phyloP scores from a whole-genome alignment of 164 flowering plant species.

The Vitis labrusca region DNA sequence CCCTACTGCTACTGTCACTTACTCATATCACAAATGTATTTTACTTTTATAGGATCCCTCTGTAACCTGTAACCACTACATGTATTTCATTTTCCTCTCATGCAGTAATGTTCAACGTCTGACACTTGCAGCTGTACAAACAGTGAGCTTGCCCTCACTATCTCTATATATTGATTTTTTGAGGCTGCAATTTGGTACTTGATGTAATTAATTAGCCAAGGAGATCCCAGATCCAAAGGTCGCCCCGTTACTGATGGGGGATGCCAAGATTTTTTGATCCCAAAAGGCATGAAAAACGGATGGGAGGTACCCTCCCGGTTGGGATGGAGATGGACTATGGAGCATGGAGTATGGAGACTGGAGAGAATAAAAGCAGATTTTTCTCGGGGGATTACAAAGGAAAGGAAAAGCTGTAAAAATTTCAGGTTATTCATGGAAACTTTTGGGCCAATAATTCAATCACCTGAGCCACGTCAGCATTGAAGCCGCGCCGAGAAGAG shows the following conservation, averaged over 20 bases:
- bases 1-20: conserved; percentile 29
- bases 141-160: background rate
- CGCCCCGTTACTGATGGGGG: too few species aligned
- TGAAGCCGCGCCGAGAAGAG: conserved; percentile 28
- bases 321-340: background rate
- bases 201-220: too few species aligned
- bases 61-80: conserved; percentile 8
- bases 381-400: conserved; percentile 29
- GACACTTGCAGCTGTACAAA: conserved; percentile 7
- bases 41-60: conserved; percentile 20
- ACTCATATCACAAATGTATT: conserved; percentile 16
- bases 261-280: too few species aligned
- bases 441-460: conserved; percentile 57
- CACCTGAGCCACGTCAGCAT: conserved; percentile 42
- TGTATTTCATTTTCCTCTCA: background rate
- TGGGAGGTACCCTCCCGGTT: background rate
- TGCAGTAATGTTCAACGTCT: conserved; percentile 11
- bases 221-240: too few species aligned
- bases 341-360: background rate
- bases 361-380: conserved; percentile 10
- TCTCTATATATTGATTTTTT: too few species aligned
- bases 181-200: too few species aligned
- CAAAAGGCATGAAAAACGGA: too few species aligned
- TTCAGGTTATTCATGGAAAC: conserved; percentile 36
- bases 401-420: conserved; percentile 27